Base-by-base conservation (phyloP, 1,284 basidiomycete species). In the Paramarasmius palmivorus region DNA sequence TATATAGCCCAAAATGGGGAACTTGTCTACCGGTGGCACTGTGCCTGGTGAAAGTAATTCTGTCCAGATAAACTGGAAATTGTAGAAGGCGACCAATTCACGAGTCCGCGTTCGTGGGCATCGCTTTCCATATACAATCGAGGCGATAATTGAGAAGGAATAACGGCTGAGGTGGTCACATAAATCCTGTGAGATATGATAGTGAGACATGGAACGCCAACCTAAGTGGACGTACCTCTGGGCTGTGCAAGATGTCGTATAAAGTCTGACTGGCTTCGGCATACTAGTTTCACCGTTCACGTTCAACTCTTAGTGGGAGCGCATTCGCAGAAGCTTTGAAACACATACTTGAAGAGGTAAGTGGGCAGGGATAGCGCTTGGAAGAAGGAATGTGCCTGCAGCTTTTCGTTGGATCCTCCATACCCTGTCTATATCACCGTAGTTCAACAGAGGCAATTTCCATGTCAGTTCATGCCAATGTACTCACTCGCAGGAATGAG, bases 231-330 rank as follows among this genome's bases (percentile, higher is more conserved):
- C 3, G 62, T n/a, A n/a, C n/a, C n/a, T n/a, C n/a, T n/a, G n/a
- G 53, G 15, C 59, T 56, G n/a, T n/a, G n/a, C 32, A 66, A 50
- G 9, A 69, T 36, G 25, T 72, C 70, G 45, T 65, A 65, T 62
- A 72, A 58, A 12, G 73, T 59, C 48, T 73, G 73, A 3, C 60
- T 58, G 12, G 67, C 22, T 57, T 73, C 73, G 1, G 68, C 68
- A 7, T 55, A 15, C 41, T 44, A n/a, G 29, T 32, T 32, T 6
- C 29, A 32, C 6, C 29, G 12, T 6, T 6, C 7, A 32, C 29
- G 9, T 9, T 32, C n/a, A n/a, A n/a, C n/a, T n/a, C n/a, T n/a
- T n/a, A n/a, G n/a, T 12, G 12, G 12, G 12, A 32, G 12, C 6
- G 12, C n/a, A n/a, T n/a, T n/a, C 12, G 17, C 4, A 22, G n/a